Base-by-base conservation (phyloP, 305 asterid genomes). In the Fraxinus floribunda region DNA sequence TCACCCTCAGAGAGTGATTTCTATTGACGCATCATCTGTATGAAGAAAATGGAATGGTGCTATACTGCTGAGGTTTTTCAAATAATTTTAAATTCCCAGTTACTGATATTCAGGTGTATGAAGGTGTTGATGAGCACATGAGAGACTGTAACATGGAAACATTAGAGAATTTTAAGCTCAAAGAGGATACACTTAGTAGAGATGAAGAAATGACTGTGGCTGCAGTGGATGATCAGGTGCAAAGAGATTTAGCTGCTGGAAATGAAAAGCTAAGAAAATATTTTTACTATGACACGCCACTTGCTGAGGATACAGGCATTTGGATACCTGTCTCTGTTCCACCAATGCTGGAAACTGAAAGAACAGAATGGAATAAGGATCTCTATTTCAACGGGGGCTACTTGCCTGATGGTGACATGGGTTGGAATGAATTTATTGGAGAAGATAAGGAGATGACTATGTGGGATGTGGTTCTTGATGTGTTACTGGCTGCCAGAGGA, bases 251-350 rank as follows among this genome's bases (percentile, higher is more conserved):
- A 44, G 86, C 71, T 79, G 70, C 22, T 44, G 72, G 75, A 68
- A 80, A 79, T 79, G 80, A 81, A 78, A 89, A 86, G 66, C 85
- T 78, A 24, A 81, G 84, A 75, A 90, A 89, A 80, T 90, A 86
- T 86, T 88, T 91, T 83, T 89, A 79, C 83, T 93, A 91, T 18
- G 95, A 81, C 82, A 79, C 93, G 1, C 95, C 95, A 36, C 91
- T 82, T 84, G 79, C 82, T 74, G 95, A 91, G 87, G 97, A 93
- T 78, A 93, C 97, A 5, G 97, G 95, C 41, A 80, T 81, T 71
- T 91, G 97, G 97, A 90, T 92, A 72, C 97, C 97, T 52, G 94
- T 92, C 78, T 92, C 97, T 44, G 85, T 92, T 78, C 95, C 97
- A 30, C 94, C 97, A 35, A 79, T 90, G 91, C 83, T 93, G 34